Percentiles rank a stretch among this genome's conserved stretches.
phyloP scores from a whole-genome alignment of 2,329 filamentous ascomycete species.

The Myrmaecium sp. region DNA sequence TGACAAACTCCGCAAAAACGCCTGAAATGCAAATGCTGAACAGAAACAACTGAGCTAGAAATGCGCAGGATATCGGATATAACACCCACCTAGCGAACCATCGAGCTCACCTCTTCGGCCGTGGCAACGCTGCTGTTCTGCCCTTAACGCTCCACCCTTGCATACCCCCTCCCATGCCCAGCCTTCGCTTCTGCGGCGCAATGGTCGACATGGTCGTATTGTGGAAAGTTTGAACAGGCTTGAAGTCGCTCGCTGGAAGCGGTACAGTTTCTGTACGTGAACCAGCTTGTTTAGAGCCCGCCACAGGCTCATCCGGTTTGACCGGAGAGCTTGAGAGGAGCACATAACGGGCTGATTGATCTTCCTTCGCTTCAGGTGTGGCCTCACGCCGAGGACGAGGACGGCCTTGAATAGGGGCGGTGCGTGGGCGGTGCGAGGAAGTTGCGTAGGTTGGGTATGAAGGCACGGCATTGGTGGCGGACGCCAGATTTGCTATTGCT shows the following conservation, averaged over 20 bases:
- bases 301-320: neutral
- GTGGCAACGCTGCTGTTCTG: no score
- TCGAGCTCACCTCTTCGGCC: no score
- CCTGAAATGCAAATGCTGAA: no score
- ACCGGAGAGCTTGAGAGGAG: neutral
- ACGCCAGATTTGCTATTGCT: slow-evolving; percentile 2
- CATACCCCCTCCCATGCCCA: slow-evolving; percentile 33
- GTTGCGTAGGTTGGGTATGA: no score
- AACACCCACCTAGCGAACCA: no score
- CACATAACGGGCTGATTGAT: neutral
- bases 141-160: slow-evolving; percentile 28
- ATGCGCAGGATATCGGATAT: no score
- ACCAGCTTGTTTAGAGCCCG: neutral
- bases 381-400: no score
- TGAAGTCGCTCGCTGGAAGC: slow-evolving; percentile 14
- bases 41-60: no score
- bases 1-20: no score
- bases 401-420: no score
- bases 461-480: neutral
- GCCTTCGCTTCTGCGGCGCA: slow-evolving; percentile 19
- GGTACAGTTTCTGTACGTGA: neutral
- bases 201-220: slow-evolving; percentile 21
- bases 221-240: slow-evolving; percentile 25
- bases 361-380: no score
- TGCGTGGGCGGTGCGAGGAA: no score